Evolutionary conservation across 1,284 basidiomycete genomes (phyloP).

Genomic region (Ganoderma lucidum): DNA sequence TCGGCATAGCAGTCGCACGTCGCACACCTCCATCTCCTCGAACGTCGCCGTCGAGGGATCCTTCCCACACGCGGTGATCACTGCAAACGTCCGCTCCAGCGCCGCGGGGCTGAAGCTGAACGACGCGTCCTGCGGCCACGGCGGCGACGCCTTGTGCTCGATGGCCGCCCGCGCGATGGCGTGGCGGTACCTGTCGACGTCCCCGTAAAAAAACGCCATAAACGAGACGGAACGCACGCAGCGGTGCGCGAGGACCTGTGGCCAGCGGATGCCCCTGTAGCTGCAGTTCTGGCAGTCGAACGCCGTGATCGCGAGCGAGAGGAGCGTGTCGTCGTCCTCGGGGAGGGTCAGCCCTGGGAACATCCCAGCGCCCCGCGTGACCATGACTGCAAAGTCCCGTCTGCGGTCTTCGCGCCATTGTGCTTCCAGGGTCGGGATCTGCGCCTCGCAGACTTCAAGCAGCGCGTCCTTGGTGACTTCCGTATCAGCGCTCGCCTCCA

Average conservation of each 20-base stretch:
- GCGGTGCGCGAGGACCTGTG: slow-evolving; percentile 19
- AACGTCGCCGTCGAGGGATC: slow-evolving; percentile 51
- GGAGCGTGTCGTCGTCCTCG: neutral
- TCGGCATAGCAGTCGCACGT: slow-evolving; percentile 40
- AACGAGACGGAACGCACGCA: slow-evolving; percentile 8
- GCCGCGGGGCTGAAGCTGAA: neutral
- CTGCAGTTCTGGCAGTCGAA: slow-evolving; percentile 15
- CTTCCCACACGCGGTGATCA: slow-evolving; percentile 47
- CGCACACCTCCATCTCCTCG: slow-evolving; percentile 51
- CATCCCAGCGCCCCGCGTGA: neutral
- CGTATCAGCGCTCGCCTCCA: neutral
- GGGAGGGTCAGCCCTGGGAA: neutral
- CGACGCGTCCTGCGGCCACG: neutral
- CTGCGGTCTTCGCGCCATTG: slow-evolving; percentile 11
- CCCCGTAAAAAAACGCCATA: neutral
- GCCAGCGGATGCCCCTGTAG: slow-evolving; percentile 17
- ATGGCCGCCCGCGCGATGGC: slow-evolving; percentile 1
- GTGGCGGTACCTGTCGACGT: neutral
- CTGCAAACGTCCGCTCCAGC: slow-evolving; percentile 37
- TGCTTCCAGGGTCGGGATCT: neutral
- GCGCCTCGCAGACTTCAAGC: neutral
- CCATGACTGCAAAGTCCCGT: slow-evolving; percentile 3
- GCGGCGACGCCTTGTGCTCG: neutral
- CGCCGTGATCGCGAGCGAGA: slow-evolving; percentile 18
- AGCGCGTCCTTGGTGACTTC: slow-evolving; percentile 2